Evolutionary conservation across 352 stramenopile genomes (phyloP), one percentile per base, ranked within the genome.

Genomic region (Phytophthora meadii): DNA sequence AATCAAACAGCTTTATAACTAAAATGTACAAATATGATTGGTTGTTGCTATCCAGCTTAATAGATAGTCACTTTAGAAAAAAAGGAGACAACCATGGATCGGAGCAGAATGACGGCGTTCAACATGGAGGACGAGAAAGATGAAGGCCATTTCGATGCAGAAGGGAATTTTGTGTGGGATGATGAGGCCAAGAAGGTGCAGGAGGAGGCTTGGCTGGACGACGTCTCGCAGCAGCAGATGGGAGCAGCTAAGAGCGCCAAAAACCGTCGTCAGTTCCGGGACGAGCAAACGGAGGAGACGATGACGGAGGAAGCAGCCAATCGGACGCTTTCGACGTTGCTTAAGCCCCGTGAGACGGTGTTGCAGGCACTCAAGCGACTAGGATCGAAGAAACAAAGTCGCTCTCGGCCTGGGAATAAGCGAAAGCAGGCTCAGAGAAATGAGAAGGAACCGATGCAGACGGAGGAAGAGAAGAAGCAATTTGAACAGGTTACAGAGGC

Each of bases 91-190:
- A 8, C 3, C 15, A 34, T 25, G 5, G 76, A 72, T 44, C 66
- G 57, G 50, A 77, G 70, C 15, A 83, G 80, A 4, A 73, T 94
- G 67, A 95, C 87, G 15, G 67, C 77, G 52, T 95, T 95, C 73
- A 76, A 95, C 54, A 88, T 95, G 79, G 75, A 93, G 27, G 87
- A 95, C 58, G 87, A 95, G 65, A 82, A 90, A 51, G 87, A 95
- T 40, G 87, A 95, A 44, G 87, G 87, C 37, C 79, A 93, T 61
- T 95, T 95, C 55, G 87, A 95, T 69, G 79, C 81, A 12, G 66
- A 77, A 24, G 87, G 84, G 51, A 88, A 92, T 59, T 95, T 93
- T 53, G 77, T 94, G 30, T 95, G 87, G 87, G 84, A 89, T 61
- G 82, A 87, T 3, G 84, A 91, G 24, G 75, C 90, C 36, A 87